phyloP scores from a whole-genome alignment of 768 basidiomycete genomes.

The Russula emetica region DNA sequence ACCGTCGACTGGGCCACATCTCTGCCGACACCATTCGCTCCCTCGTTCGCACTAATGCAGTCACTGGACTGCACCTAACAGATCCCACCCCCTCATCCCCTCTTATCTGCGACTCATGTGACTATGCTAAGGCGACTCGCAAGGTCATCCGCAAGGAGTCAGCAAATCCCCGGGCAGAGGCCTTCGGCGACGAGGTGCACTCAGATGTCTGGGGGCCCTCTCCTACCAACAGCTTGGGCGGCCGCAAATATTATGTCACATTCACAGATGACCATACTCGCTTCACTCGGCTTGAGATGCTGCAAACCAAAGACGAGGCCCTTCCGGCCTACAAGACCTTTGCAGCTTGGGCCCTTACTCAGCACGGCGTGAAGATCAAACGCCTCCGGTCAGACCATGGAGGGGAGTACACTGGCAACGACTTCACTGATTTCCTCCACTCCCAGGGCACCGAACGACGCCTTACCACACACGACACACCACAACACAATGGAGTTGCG shows the following conservation, averaged over 20 bases:
- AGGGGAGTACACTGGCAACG: no score
- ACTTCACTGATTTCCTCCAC: no score
- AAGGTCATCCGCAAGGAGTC: background rate
- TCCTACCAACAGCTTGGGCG: conserved; percentile 29
- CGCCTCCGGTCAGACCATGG: no score
- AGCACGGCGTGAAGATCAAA: conserved; percentile 10
- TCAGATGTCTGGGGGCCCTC: no score
- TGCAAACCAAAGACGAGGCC: conserved; percentile 34
- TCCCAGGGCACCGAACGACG: no score
- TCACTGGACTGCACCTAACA: no score
- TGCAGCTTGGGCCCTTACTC: conserved; percentile 31
- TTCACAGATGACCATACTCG: no score
- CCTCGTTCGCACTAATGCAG: no score
- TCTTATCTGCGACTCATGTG: background rate
- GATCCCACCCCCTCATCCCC: accelerated
- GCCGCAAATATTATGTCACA: no score
- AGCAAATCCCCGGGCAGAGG: background rate
- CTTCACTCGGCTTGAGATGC: conserved; percentile 30
- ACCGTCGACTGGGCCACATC: background rate
- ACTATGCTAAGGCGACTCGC: background rate
- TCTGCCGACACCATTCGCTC: background rate
- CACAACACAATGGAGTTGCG: no score
- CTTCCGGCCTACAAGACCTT: conserved; percentile 32
- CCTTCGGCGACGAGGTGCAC: background rate
- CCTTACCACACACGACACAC: no score